Conservation (phyloP, 2,329 filamentous ascomycete genomes). For the Phialophora macrospora region DNA sequence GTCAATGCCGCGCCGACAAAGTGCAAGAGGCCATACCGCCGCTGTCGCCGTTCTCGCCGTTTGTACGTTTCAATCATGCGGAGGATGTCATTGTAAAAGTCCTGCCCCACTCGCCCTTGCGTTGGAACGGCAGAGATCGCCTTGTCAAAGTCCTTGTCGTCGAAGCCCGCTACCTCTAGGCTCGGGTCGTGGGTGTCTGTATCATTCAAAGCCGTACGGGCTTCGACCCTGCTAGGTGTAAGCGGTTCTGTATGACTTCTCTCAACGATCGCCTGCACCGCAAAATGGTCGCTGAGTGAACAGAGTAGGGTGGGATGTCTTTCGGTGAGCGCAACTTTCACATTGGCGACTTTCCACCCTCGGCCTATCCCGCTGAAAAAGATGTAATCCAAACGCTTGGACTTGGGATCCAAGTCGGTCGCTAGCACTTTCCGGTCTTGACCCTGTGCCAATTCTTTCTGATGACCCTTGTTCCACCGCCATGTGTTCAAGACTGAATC, state of each 20-base stretch:
- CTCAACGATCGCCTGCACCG: slow-evolving; percentile 76
- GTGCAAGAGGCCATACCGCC: slow-evolving; percentile 71
- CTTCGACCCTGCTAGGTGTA: slow-evolving; percentile 18
- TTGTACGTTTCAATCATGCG: slow-evolving; percentile 71
- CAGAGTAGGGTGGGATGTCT: slow-evolving; percentile 80
- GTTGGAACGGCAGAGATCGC: slow-evolving; percentile 35
- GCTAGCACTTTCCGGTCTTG: slow-evolving; percentile 68
- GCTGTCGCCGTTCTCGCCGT: slow-evolving; percentile 72
- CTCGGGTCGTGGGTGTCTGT: slow-evolving; percentile 17
- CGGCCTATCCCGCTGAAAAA: slow-evolving; percentile 62
- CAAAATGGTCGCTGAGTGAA: slow-evolving; percentile 93
- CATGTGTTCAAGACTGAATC: slow-evolving; percentile 89
- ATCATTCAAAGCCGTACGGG: slow-evolving; percentile 25
- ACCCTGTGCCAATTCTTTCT: slow-evolving; percentile 69
- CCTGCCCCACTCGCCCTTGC: slow-evolving; percentile 49
- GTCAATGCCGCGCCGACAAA: slow-evolving; percentile 71
- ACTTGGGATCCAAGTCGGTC: slow-evolving; percentile 69
- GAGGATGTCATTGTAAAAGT: slow-evolving; percentile 74
- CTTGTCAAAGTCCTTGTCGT: slow-evolving; percentile 32
- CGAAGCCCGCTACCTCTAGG: slow-evolving; percentile 29
- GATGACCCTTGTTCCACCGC: slow-evolving; percentile 78
- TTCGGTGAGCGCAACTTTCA: slow-evolving; percentile 77
- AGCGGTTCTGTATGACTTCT: slow-evolving; percentile 13
- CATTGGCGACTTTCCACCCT: slow-evolving; percentile 71
- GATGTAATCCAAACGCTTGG: slow-evolving; percentile 93